phyloP scores from a whole-genome alignment of 2,329 filamentous ascomycete species.

The Colletotrichum agaves region DNA sequence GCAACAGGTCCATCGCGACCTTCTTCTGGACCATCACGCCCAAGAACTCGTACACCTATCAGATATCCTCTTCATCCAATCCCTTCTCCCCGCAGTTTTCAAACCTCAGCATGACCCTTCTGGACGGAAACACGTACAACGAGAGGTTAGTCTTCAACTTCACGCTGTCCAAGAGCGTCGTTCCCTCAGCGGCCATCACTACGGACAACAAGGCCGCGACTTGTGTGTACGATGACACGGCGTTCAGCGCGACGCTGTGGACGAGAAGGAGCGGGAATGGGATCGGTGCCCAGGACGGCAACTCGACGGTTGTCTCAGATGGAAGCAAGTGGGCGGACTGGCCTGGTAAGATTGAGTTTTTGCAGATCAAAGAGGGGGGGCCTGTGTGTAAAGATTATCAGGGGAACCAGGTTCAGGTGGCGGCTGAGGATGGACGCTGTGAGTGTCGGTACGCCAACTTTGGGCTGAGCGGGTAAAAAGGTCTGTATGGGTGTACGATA shows the following conservation, averaged over 20 bases:
- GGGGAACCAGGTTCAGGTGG: slow-evolving; percentile 51
- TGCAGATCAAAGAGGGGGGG: slow-evolving; percentile 60
- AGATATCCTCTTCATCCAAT: slow-evolving; percentile 66
- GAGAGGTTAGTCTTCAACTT: slow-evolving; percentile 71
- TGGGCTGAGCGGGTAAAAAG: slow-evolving; percentile 29
- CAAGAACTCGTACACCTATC: slow-evolving; percentile 53
- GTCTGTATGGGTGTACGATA: not conserved
- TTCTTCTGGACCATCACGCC: slow-evolving; percentile 71
- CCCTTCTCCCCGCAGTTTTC: slow-evolving; percentile 67
- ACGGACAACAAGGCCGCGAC: slow-evolving; percentile 56
- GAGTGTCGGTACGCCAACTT: slow-evolving; percentile 53
- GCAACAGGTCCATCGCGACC: slow-evolving; percentile 61
- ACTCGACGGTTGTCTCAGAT: slow-evolving; percentile 36
- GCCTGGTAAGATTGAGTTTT: slow-evolving; percentile 68
- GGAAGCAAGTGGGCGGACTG: slow-evolving; percentile 54
- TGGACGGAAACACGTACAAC: slow-evolving; percentile 57
- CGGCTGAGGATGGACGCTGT: slow-evolving; percentile 50
- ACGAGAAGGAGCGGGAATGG: slow-evolving; percentile 53
- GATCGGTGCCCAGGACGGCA: slow-evolving; percentile 35
- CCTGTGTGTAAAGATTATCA: slow-evolving; percentile 63
- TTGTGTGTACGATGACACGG: slow-evolving; percentile 69
- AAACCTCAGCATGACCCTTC: slow-evolving; percentile 60
- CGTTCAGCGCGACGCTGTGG: slow-evolving; percentile 68
- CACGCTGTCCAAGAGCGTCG: slow-evolving; percentile 61
- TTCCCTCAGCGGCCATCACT: slow-evolving; percentile 57